These are phyloP conservation scores for Globisporangium nodosum DNA, from an alignment of 352 stramenopile genomes.

Conservation along the genomic window DNA sequence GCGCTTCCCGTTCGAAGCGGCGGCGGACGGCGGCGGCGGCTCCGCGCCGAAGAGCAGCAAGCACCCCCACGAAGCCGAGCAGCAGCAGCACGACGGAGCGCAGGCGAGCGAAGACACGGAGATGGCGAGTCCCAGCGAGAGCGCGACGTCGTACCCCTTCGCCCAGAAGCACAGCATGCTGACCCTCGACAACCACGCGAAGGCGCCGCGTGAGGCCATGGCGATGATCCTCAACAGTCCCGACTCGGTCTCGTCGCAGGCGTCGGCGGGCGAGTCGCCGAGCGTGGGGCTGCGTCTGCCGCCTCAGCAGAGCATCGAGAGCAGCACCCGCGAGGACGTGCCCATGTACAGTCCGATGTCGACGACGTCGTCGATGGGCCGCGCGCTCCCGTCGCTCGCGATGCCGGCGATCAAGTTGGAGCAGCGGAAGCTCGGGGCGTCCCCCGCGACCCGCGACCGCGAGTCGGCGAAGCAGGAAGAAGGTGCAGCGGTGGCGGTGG, in stretches of 20 bases:
- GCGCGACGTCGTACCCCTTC: too few species aligned
- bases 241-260: conserved; percentile 9
- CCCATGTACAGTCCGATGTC: conserved; percentile 17
- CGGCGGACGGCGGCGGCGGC: not conserved
- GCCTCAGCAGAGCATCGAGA: not conserved
- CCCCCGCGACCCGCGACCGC: not conserved
- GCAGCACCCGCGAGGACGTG: not conserved
- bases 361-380: conserved; percentile 11
- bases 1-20: conserved; percentile 66
- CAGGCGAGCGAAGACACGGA: not conserved
- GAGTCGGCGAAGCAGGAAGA: not conserved
- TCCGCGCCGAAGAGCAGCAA: too few species aligned
- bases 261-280: not conserved
- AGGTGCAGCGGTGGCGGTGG: not conserved
- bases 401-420: conserved; percentile 6
- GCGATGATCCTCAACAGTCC: conserved; percentile 74
- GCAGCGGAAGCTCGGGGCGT: not conserved
- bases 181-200: too few species aligned
- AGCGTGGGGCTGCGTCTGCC: not conserved
- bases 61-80: not conserved
- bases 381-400: conserved; percentile 18
- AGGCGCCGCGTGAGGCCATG: conserved; percentile 35
- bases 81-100: conserved; percentile 4
- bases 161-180: not conserved
- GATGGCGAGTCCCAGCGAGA: conserved; percentile 1